Conservation (phyloP, 352 stramenopile genomes). For the Blastocystis sp. region DNA sequence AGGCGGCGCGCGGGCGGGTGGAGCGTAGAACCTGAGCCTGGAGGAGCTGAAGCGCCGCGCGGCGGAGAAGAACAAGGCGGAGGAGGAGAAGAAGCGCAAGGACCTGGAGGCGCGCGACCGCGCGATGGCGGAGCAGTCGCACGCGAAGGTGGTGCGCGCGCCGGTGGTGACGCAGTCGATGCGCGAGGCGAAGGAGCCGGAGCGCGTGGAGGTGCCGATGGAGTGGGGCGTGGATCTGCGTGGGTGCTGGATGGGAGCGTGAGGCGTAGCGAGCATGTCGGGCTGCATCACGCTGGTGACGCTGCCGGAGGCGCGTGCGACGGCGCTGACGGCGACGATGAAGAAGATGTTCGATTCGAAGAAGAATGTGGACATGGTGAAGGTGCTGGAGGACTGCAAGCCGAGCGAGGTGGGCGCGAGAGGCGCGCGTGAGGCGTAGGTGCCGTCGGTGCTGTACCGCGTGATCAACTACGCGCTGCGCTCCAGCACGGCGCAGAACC, state of each 20-base stretch:
- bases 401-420: background rate
- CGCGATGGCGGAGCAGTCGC: background rate
- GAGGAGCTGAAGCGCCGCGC: constrained; percentile 48
- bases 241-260: background rate
- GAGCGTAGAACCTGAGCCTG: constrained; percentile 27
- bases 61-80: constrained; percentile 15
- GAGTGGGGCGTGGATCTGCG: constrained; percentile 29
- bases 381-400: constrained; percentile 26
- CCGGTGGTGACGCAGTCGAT: background rate
- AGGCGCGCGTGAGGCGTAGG: constrained; percentile 1
- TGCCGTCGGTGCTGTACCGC: background rate
- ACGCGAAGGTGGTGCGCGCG: no score
- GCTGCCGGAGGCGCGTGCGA: background rate
- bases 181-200: background rate
- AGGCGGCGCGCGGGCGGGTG: background rate
- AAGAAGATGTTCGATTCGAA: background rate
- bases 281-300: background rate
- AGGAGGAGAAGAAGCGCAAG: constrained; percentile 10
- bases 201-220: background rate
- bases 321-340: background rate
- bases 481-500: background rate
- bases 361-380: constrained; percentile 8
- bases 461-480: constrained; percentile 7
- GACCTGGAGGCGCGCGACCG: constrained; percentile 1
- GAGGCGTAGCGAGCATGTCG: background rate